Evolutionary conservation across 139 green algal genomes (phyloP).

Genomic region (Microglena sp.): DNA sequence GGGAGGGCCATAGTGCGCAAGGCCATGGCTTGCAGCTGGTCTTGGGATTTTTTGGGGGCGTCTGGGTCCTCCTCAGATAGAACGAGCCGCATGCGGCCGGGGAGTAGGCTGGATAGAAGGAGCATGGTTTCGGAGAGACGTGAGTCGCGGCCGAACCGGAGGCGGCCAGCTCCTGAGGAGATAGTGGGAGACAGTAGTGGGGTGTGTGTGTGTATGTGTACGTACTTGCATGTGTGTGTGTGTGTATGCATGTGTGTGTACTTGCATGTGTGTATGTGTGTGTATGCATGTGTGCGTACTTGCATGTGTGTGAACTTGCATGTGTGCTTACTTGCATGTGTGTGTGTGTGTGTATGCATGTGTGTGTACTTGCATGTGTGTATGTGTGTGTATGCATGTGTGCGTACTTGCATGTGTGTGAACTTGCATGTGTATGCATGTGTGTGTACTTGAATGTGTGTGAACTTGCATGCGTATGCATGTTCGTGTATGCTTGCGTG

Average conservation of each 20-base stretch:
- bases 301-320: neutral
- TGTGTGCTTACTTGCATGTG: neutral
- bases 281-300: neutral
- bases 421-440: neutral
- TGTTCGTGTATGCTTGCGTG: neutral
- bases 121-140: constrained; percentile 53
- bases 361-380: neutral
- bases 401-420: neutral
- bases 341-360: neutral
- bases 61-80: constrained; percentile 18
- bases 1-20: neutral
- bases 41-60: constrained; percentile 26
- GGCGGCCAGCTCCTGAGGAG: neutral
- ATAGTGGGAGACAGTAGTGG: neutral
- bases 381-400: neutral
- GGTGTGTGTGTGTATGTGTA: neutral
- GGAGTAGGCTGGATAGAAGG: constrained; percentile 19
- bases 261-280: neutral
- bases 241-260: neutral
- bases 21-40: constrained; percentile 16
- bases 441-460: neutral
- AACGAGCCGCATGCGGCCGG: neutral
- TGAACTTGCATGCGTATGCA: neutral
- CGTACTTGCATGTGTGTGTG: neutral
- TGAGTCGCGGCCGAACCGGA: constrained; percentile 67